Conservation (phyloP, 164 flowering plant species). For the grape (Vitis vinifera) region DNA sequence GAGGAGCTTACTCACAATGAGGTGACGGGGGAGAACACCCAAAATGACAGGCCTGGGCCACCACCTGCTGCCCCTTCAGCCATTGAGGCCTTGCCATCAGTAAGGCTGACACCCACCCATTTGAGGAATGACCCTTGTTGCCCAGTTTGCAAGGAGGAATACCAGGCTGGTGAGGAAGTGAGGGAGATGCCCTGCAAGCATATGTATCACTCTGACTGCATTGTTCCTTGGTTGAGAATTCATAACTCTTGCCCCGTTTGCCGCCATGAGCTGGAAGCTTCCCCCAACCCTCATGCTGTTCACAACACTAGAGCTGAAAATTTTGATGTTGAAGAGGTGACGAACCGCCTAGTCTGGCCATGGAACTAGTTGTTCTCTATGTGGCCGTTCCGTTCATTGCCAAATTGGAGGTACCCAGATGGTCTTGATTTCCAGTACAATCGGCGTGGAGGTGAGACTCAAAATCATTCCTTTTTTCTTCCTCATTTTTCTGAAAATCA, state of each 20-base stretch:
- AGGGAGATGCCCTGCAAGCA: conserved; percentile 49
- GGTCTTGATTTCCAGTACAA: background rate
- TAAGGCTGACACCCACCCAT: conserved; percentile 22
- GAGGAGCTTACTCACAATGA: background rate
- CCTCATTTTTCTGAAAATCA: background rate
- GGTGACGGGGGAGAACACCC: conserved; percentile 7
- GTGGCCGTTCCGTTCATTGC: conserved; percentile 20
- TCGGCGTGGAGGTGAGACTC: background rate
- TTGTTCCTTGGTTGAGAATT: conserved; percentile 45
- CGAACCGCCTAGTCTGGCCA: conserved; percentile 12
- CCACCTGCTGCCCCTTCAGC: conserved; percentile 27
- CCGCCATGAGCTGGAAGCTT: conserved; percentile 28
- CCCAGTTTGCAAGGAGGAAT: conserved; percentile 51
- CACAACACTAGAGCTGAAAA: background rate
- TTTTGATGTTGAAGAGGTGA: conserved; percentile 12
- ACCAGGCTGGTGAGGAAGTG: conserved; percentile 31
- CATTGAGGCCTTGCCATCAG: conserved; percentile 33
- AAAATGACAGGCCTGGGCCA: conserved; percentile 26
- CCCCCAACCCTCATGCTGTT: background rate
- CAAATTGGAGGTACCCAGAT: conserved; percentile 9
- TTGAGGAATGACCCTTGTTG: conserved; percentile 26
- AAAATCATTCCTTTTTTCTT: background rate
- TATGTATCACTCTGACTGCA: conserved; percentile 50
- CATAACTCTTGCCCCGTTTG: conserved; percentile 56
- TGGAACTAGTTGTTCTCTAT: conserved; percentile 18